Evolutionary conservation across 768 basidiomycete genomes (phyloP).

Genomic region (Lactarius tabidus): DNA sequence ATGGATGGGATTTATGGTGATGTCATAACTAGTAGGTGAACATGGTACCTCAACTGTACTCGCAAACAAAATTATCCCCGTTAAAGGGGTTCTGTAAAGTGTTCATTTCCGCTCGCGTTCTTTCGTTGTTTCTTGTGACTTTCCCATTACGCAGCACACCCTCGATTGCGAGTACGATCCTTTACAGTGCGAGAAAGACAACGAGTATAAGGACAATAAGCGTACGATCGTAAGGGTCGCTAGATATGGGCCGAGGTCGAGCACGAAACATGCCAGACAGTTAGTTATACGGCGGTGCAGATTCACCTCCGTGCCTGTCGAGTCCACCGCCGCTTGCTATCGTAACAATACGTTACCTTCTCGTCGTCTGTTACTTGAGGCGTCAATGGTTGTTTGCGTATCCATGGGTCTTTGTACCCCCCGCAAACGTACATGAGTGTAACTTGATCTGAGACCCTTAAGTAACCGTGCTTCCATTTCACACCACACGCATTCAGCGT

Average conservation of each 20-base stretch:
- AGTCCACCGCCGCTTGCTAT: background rate
- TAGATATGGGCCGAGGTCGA: constrained; percentile 28
- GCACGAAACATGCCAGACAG: constrained; percentile 38
- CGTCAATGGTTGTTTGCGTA: constrained; percentile 31
- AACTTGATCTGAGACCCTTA: constrained; percentile 50
- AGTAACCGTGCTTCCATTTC: background rate
- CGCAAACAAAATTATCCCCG: background rate
- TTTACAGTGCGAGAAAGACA: constrained; percentile 53
- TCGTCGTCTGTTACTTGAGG: background rate
- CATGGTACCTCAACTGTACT: constrained; percentile 1
- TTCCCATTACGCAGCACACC: constrained; percentile 48
- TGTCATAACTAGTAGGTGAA: background rate
- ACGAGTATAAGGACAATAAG: background rate
- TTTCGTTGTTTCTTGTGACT: background rate
- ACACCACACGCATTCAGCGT: background rate
- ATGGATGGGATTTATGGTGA: background rate
- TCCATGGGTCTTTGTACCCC: constrained; percentile 67
- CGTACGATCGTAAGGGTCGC: background rate
- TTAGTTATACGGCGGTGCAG: constrained; percentile 74
- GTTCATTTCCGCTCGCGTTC: constrained; percentile 41
- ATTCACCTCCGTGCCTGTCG: constrained; percentile 31
- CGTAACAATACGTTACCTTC: too few relatives aligned
- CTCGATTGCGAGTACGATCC: constrained; percentile 61
- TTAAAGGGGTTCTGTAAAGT: constrained; percentile 31
- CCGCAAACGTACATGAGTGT: constrained; percentile 55